Conservation (phyloP, 2,329 filamentous ascomycete species). For the Pseudogymnoascus verrucosus region DNA sequence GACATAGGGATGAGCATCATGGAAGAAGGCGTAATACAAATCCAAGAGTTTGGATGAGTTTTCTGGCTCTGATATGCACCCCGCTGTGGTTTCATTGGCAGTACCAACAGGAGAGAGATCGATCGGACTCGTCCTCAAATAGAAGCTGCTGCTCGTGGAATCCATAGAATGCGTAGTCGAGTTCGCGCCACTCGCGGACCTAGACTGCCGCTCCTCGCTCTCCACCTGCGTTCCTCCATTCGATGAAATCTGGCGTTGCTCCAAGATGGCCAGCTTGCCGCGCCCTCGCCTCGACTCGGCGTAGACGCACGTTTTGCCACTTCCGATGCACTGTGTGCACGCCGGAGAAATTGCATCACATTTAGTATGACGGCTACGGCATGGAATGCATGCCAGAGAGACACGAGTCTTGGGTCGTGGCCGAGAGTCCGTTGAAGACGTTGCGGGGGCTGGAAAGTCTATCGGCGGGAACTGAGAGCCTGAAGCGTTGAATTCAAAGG, state of each 20-base stretch:
- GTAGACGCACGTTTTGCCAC: conserved; percentile 39
- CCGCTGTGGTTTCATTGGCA: conserved; percentile 10
- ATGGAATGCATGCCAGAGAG: conserved; percentile 12
- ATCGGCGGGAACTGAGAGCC: not conserved
- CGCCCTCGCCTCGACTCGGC: conserved; percentile 40
- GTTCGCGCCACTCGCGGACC: not conserved
- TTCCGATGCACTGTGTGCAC: conserved; percentile 35
- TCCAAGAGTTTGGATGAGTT: conserved; percentile 13
- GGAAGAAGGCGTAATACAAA: conserved; percentile 21
- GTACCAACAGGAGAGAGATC: not conserved
- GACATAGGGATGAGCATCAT: conserved; percentile 30
- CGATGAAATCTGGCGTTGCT: conserved; percentile 19
- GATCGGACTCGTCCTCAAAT: not conserved
- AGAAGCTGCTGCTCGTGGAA: not conserved
- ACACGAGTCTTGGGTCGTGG: conserved; percentile 3
- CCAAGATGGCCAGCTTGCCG: conserved; percentile 24
- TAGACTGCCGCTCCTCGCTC: not conserved
- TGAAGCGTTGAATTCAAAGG: not conserved
- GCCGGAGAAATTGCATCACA: conserved; percentile 38
- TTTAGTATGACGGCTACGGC: conserved; percentile 35
- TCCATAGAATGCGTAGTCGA: not conserved
- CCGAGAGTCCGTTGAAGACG: not conserved
- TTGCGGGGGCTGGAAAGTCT: not conserved
- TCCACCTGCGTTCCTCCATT: conserved; percentile 26
- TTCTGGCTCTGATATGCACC: conserved; percentile 18